Base-by-base conservation (phyloP, 192 early-diverging fungal genomes). In the Dissophora globulifera region DNA sequence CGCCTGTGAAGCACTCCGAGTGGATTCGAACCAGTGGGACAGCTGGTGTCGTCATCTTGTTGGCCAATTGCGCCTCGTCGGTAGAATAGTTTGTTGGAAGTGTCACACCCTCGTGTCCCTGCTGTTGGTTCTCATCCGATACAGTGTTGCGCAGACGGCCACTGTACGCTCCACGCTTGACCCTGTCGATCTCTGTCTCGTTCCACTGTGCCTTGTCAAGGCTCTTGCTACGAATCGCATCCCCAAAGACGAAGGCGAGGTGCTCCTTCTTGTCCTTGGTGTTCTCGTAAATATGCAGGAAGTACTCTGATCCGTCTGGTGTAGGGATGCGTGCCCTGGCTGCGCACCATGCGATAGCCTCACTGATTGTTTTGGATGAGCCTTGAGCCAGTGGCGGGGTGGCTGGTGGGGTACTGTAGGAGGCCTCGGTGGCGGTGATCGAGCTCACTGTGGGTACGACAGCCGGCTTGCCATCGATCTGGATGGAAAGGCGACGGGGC, bases 1-100 rank as follows among this genome's bases (percentile, higher is more conserved):
- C 97, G 46, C 97, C 96, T 0, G 97, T 99, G 62, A 96, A 97
- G 69, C 97, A 99, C 69, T 94, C 95, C 0, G 96, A 97, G 70
- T 99, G 97, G 45, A 99, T 95, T 22, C 97, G 89, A 12, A 91
- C 92, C 40, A 99, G 68, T 23, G 95, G 94, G 0, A 84, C 51
- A 22, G 55, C 45, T 3, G 58, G 16, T 11, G 45, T n/a, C n/a
- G n/a, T n/a, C n/a, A 61, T 72, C 32, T 70, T 13, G n/a, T n/a
- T 38, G 13, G 69, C 1, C 12, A 41, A 19, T 17, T 20, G 23
- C 16, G 38, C 19, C 10, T 6, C 22, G 16, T 30, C 22, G 3
- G 42, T 22, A 13, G 41, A n/a, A n/a, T n/a, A n/a, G n/a, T n/a
- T n/a, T n/a, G n/a, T n/a, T n/a, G n/a, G n/a, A n/a, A n/a, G n/a